phyloP scores from a whole-genome alignment of 345 rosid species.

The Hirschfeldia incana region DNA sequence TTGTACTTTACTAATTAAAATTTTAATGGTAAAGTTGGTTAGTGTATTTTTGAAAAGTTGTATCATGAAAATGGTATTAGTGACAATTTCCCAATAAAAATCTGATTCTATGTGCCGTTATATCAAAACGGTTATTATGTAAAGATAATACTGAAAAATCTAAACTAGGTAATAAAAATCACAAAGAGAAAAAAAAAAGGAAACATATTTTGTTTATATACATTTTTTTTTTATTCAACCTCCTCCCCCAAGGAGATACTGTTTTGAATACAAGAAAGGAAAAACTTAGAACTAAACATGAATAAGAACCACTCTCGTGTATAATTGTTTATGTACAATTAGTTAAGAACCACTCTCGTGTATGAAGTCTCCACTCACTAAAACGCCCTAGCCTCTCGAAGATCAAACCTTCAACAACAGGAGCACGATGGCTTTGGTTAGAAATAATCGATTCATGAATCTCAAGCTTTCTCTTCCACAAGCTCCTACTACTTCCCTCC shows the following conservation, averaged over 20 bases:
- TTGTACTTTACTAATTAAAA: too few relatives aligned
- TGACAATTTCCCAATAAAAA: neutral
- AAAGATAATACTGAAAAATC: neutral
- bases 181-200: neutral
- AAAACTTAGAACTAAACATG: too few relatives aligned
- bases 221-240: too few relatives aligned
- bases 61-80: too few relatives aligned
- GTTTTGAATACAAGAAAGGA: too few relatives aligned
- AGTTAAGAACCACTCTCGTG: neutral
- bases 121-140: neutral
- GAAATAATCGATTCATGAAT: conserved; percentile 55
- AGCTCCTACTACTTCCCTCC: conserved; percentile 28
- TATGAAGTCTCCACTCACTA: neutral
- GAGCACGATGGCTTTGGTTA: conserved; percentile 55
- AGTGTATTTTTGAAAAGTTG: too few relatives aligned
- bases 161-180: neutral
- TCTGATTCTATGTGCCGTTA: neutral
- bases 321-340: neutral
- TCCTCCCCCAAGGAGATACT: too few relatives aligned
- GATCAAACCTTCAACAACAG: conserved; percentile 1
- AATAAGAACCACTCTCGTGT: too few relatives aligned
- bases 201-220: neutral
- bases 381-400: neutral
- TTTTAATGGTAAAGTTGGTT: too few relatives aligned
- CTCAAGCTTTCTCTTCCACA: conserved; percentile 62